A percentile compares a stretch with the other conserved stretches of the same genome.
These are phyloP conservation scores for Solanum virginianum DNA, from an alignment of 257 asterid genomes.

Conservation along the genomic window DNA sequence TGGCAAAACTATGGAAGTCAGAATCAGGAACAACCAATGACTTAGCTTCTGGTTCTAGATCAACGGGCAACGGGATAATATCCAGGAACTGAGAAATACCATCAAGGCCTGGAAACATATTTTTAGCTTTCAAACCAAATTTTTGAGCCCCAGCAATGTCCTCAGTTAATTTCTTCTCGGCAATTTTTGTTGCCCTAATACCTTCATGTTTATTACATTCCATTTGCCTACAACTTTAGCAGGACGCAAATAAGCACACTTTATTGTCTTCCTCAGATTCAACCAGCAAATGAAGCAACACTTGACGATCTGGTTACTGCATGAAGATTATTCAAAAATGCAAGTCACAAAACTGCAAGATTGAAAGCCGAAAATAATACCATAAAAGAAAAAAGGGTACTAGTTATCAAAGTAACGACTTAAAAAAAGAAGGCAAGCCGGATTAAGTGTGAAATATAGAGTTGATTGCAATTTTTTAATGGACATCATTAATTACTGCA, in stretches of 20 bases:
- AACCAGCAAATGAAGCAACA: not conserved
- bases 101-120: not conserved
- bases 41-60: not conserved
- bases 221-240: not conserved
- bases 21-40: slow-evolving; percentile 30
- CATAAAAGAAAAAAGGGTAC: not conserved
- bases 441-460: not conserved
- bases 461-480: not conserved
- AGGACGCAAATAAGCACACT: not conserved
- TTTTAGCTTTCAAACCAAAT: not conserved
- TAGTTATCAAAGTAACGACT: not conserved
- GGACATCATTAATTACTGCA: not conserved
- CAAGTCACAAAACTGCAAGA: not conserved
- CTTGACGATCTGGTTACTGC: not conserved
- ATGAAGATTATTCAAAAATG: not conserved
- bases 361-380: not conserved
- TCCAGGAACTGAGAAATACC: not conserved
- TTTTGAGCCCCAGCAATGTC: not conserved
- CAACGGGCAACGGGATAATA: not conserved
- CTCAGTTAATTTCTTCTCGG: not conserved
- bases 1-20: not conserved
- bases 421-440: not conserved
- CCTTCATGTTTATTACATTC: not conserved
- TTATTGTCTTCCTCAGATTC: not conserved
- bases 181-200: not conserved